Conservation (phyloP, 1,139 yeast genomes). For the Suhomyces bolitotheri region DNA sequence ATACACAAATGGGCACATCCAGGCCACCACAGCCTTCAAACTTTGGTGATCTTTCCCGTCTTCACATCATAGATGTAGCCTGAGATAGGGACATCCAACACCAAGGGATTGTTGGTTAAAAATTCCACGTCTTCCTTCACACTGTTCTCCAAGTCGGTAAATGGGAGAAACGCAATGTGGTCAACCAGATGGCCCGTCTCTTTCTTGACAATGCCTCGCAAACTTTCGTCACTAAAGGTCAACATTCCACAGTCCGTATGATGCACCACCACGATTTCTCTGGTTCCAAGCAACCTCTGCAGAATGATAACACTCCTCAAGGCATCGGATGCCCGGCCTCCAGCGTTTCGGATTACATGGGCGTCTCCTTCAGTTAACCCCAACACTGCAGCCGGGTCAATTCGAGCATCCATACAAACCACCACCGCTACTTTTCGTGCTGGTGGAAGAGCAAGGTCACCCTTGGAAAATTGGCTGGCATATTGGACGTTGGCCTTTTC, state of each 20-base stretch:
- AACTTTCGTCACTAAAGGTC: conserved; percentile 33
- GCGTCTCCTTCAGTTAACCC: conserved; percentile 47
- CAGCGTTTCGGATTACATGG: conserved; percentile 48
- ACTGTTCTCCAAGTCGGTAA: conserved; percentile 32
- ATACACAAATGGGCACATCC: no score
- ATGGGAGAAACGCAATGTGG: conserved; percentile 35
- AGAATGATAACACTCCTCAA: conserved; percentile 42
- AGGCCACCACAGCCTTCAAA: no score
- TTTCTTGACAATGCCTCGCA: conserved; percentile 27
- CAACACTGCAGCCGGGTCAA: conserved; percentile 42
- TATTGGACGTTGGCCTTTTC: conserved; percentile 25
- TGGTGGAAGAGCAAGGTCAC: conserved; percentile 38
- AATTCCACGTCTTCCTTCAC: conserved; percentile 37
- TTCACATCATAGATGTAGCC: conserved; percentile 43
- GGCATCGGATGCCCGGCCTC: conserved; percentile 45
- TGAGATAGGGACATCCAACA: conserved; percentile 33
- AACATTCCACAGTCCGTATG: conserved; percentile 48
- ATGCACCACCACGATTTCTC: conserved; percentile 41
- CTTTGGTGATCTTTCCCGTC: conserved; percentile 30
- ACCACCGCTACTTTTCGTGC: conserved; percentile 36
- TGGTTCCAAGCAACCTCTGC: conserved; percentile 35
- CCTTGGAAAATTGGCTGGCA: conserved; percentile 23
- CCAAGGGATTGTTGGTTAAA: conserved; percentile 21
- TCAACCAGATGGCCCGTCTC: conserved; percentile 32
- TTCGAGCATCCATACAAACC: conserved; percentile 49